Evolutionary conservation across 176 grass and related monocot genomes (phyloP).

Genomic region (Stipa capillata): DNA sequence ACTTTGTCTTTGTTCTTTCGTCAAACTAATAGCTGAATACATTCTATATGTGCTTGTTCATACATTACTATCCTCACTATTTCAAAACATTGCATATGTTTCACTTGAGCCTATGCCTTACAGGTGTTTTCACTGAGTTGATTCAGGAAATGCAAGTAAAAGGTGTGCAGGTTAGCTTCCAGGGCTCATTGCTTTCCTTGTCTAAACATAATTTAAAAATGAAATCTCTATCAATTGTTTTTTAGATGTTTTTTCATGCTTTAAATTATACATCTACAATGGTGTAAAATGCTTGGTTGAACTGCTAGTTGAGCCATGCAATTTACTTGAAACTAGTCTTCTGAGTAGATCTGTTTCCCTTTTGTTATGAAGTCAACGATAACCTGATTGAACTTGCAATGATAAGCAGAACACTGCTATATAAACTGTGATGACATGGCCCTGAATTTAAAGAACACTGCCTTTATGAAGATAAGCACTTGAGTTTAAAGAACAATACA

Average conservation of each 20-base stretch:
- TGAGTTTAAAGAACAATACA: not conserved
- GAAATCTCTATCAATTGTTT: not conserved
- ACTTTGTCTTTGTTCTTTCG: not conserved
- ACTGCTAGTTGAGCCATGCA: not conserved
- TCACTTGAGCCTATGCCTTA: slow-evolving; percentile 7
- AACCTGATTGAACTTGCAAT: not conserved
- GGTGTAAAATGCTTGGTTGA: not conserved
- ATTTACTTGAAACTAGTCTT: not conserved
- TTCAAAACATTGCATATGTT: not conserved
- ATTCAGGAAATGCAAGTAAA: slow-evolving; percentile 97
- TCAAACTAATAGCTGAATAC: not conserved
- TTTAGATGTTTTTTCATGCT: not conserved
- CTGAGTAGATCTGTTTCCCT: not conserved
- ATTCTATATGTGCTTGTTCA: not conserved
- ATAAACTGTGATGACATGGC: not conserved
- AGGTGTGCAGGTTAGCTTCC: slow-evolving; percentile 68
- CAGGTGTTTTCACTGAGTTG: slow-evolving; percentile 89
- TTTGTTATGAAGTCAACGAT: not conserved
- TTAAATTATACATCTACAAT: too few relatives aligned
- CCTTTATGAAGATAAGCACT: not conserved
- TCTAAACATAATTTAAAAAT: not conserved
- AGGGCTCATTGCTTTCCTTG: not conserved
- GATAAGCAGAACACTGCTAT: not conserved
- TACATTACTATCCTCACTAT: not conserved
- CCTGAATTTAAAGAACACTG: not conserved